Evolutionary conservation across 1,139 yeast species (phyloP), one percentile per base, ranked within the genome.

Genomic region (Ogataea hybrid): DNA sequence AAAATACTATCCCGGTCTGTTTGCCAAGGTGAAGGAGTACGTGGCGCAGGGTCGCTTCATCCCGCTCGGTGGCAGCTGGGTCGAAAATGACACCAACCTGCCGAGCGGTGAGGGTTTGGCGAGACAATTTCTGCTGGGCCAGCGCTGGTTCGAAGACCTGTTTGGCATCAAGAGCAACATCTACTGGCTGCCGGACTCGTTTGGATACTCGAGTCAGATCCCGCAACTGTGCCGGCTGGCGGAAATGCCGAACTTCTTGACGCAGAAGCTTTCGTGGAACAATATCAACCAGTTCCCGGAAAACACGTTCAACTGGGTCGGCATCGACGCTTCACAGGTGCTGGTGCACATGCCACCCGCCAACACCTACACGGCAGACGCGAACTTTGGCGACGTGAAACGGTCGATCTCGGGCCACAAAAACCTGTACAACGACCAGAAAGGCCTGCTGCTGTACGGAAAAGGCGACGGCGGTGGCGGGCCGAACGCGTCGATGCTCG

Each of bases 401-500:
- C 74, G 96, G 56, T 83, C 95, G 1, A 76, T 81, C 46, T 69
- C 69, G 29, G 92, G 88, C 57, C 95, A 92, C 66, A 85, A 89
- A 66, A 87, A 90, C 55, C 68, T 85, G 50, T 81, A 89, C 44
- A 79, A 80, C 52, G 90, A 84, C 39, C 92, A 87, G 42, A 76
- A 85, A 10, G 94, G 95, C 0, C 70, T 92, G 59, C 68, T 92
- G 59, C 70, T 89, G 41, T 92, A 79, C 56, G 98, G 98, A 30
- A 80, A 84, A 56, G 98, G 98, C 58, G 98, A 92, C 59, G 98
- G 98, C 54, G 98, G 98, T 49, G 97, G 97, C 51, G 98, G 98
- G 5, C 97, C 97, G 29, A 83, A 88, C 4, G 85, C 85, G 33
- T 96, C 85, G 58, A 90, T 89, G 96, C 59, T 92, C 50, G 97